A percentile compares a stretch with the other conserved stretches of the same genome.
phyloP scores from a whole-genome alignment of 371 early-diverging fungal genomes.

The Mortierella sp. region DNA sequence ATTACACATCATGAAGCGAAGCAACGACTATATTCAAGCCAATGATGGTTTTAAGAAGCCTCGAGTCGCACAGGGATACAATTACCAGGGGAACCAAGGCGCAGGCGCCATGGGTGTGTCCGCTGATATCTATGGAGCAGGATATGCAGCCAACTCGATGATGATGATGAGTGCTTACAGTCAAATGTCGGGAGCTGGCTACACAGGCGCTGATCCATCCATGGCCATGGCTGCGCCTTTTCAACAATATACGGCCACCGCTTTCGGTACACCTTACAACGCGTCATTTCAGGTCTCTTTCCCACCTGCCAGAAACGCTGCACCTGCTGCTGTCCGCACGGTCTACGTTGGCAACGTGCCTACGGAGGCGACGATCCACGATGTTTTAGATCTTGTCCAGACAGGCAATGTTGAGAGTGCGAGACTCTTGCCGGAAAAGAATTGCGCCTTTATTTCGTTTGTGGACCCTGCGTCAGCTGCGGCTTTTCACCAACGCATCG shows the following conservation, averaged over 20 bases:
- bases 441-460: slow-evolving; percentile 85
- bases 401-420: slow-evolving; percentile 82
- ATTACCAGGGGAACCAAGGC: slow-evolving; percentile 11
- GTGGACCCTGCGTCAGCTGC: slow-evolving; percentile 73
- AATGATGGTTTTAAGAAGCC: slow-evolving; percentile 41
- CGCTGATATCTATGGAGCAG: slow-evolving; percentile 26
- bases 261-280: slow-evolving; percentile 26
- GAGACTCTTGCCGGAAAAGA: slow-evolving; percentile 79
- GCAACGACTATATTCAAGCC: slow-evolving; percentile 33
- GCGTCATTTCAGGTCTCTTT: slow-evolving; percentile 28
- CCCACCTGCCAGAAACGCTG: slow-evolving; percentile 55
- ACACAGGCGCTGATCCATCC: slow-evolving; percentile 10
- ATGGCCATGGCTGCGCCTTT: slow-evolving; percentile 14
- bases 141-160: slow-evolving; percentile 25
- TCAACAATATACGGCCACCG: slow-evolving; percentile 15
- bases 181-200: slow-evolving; percentile 11
- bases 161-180: slow-evolving; percentile 33
- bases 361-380: slow-evolving; percentile 68
- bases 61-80: slow-evolving; percentile 37
- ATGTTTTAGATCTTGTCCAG: slow-evolving; percentile 78
- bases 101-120: slow-evolving; percentile 9
- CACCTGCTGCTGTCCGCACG: slow-evolving; percentile 63
- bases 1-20: slow-evolving; percentile 39
- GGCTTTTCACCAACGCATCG: slow-evolving; percentile 65
- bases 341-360: slow-evolving; percentile 84